A percentile compares a stretch with the other conserved stretches of the same genome.
phyloP scores from a whole-genome alignment of 1,284 basidiomycete species.

The Cryptococcus floricola region DNA sequence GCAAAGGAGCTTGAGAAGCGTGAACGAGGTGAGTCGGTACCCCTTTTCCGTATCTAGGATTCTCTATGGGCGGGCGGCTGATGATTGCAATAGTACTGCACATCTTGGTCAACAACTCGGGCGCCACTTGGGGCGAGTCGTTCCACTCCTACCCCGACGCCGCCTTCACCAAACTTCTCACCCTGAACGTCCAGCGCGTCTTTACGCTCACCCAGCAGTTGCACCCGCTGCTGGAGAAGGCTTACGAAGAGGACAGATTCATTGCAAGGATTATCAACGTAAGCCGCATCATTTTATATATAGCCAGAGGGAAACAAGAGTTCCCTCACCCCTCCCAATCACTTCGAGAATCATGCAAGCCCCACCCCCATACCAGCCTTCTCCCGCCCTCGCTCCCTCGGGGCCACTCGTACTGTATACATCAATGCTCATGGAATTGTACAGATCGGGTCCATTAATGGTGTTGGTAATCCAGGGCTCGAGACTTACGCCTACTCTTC shows the following conservation, averaged over 20 bases:
- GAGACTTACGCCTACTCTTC: conserved; percentile 69
- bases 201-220: conserved; percentile 67
- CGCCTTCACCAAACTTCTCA: conserved; percentile 53
- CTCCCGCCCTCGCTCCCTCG: not conserved
- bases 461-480: conserved; percentile 55
- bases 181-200: conserved; percentile 64
- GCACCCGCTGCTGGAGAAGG: conserved; percentile 59
- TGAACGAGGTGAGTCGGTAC: conserved; percentile 51
- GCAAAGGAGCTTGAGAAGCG: conserved; percentile 55
- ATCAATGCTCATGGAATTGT: conserved; percentile 1
- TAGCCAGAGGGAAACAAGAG: too few relatives aligned
- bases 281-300: conserved; percentile 18
- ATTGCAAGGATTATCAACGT: conserved; percentile 61
- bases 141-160: conserved; percentile 59
- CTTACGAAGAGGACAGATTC: conserved; percentile 52
- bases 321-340: not conserved
- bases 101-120: conserved; percentile 65
- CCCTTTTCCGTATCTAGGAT: not conserved
- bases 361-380: not conserved
- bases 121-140: conserved; percentile 60
- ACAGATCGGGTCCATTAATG: conserved; percentile 65
- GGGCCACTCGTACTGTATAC: not conserved
- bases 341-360: not conserved
- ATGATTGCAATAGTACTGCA: conserved; percentile 49
- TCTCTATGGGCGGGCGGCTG: not conserved